Evolutionary conservation across 1,139 yeast genomes (phyloP), one percentile per base, ranked within the genome.

Genomic region (Pichia sp.): DNA sequence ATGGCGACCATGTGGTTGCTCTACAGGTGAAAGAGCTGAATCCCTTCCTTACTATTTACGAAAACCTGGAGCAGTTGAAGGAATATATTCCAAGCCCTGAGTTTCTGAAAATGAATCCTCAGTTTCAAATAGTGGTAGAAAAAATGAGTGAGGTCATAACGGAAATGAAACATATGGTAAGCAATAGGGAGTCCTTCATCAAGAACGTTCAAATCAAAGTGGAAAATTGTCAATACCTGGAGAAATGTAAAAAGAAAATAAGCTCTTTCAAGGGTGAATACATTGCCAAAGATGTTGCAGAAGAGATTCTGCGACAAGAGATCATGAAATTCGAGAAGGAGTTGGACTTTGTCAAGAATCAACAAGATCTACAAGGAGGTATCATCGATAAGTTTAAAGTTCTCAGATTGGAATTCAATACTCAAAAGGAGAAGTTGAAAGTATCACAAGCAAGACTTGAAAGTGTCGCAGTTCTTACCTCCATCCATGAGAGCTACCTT

Each of bases 1-100:
- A 60, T 3, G 84, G 94, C 4, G 95, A 87, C 54, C 58, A 57
- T 3, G 53, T 65, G 4, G 69, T 82, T 0, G 50, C 59, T 10
- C 53, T 56, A 7, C 72, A 72, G 41, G 71, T 70, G 40, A 45
- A 52, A 2, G 66, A 66, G 10, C 61, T 77, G 30, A 65, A 60
- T 39, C 64, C 66, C 0, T 54, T 56, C 14, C 49, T 83, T 25
- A 60, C 60, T 15, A 52, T 77, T 1, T 53, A 42, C 25, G 64
- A 67, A 6, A 32, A 41, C 14, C 67, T 59, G 29, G 60, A 60
- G 2, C 52, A 63, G 3, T 58, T 83, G 17, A 59, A 58, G 24
- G 52, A 55, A 22, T 65, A 59, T 41, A 59, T 82, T 10, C 91
- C 93, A 2, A 60, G 43, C 6, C 29, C 64, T 35, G 52, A 58